These are phyloP conservation scores for Zygoascus biomembranicola DNA, from an alignment of 805 yeast genomes.

Conservation along the genomic window DNA sequence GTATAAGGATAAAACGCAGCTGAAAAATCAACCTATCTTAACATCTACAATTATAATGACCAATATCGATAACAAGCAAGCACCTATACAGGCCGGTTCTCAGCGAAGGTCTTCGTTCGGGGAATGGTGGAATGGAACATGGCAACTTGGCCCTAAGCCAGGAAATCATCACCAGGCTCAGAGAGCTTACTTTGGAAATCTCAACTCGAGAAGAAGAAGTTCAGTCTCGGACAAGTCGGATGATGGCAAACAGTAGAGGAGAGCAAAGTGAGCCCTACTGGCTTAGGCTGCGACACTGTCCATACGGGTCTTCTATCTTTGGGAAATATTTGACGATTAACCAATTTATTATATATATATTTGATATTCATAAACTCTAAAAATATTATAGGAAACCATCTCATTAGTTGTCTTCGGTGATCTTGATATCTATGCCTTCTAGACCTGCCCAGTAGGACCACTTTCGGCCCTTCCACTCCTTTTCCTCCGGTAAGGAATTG, in stretches of 20 bases:
- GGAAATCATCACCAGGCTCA: background rate
- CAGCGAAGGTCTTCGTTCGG: slow-evolving; percentile 1
- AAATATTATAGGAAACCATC: too few species aligned
- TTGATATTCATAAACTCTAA: too few species aligned
- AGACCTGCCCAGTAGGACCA: slow-evolving; percentile 3
- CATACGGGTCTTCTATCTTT: too few species aligned
- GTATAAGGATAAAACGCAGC: too few species aligned
- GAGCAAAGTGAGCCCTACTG: too few species aligned
- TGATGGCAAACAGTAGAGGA: background rate
- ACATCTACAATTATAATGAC: background rate
- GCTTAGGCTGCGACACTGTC: too few species aligned
- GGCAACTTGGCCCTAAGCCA: slow-evolving; percentile 2
- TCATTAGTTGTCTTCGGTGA: too few species aligned
- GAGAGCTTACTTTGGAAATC: background rate
- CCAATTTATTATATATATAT: too few species aligned
- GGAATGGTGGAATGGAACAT: slow-evolving; percentile 4
- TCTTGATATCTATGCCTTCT: too few species aligned
- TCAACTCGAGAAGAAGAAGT: background rate
- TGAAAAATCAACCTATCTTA: too few species aligned
- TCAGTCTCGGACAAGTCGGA: background rate
- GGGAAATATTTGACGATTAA: too few species aligned
- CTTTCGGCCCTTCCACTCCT: slow-evolving; percentile 4
- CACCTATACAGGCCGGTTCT: background rate
- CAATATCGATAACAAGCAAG: background rate
- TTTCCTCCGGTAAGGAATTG: slow-evolving; percentile 1